Conservation (phyloP, 495 filamentous ascomycete species). For the Penicillium riverlandense region DNA sequence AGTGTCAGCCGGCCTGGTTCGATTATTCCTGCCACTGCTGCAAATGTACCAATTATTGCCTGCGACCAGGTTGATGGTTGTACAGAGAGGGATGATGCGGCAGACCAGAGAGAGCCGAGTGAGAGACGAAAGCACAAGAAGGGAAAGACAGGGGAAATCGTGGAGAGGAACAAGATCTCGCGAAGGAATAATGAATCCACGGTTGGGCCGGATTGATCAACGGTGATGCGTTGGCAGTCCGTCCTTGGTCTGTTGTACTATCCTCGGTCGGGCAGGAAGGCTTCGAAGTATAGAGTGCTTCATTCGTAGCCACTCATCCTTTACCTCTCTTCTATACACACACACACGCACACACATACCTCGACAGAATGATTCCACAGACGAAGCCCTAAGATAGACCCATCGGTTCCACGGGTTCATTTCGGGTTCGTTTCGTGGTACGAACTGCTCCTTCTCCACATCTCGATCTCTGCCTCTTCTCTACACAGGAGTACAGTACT, state of each 20-base stretch:
- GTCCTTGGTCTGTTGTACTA: not conserved
- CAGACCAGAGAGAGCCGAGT: not conserved
- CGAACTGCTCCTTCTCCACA: slow-evolving; percentile 8
- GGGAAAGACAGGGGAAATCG: not conserved
- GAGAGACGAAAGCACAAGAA: not conserved
- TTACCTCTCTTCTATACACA: not conserved
- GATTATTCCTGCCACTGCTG: no score
- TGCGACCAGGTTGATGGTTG: not conserved
- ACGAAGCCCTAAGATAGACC: no score
- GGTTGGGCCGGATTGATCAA: slow-evolving; percentile 9
- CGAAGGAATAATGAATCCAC: not conserved
- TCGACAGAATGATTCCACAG: not conserved
- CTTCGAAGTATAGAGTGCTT: no score
- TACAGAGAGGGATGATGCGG: no score
- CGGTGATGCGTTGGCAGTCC: slow-evolving; percentile 14
- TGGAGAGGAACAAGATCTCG: not conserved
- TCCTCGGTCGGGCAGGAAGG: slow-evolving; percentile 5
- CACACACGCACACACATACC: no score
- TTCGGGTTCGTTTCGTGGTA: slow-evolving; percentile 4
- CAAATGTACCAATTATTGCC: not conserved
- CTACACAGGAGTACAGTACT: no score
- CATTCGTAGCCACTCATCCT: no score
- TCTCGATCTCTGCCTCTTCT: not conserved
- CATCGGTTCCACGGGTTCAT: slow-evolving; percentile 13
- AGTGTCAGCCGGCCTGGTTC: no score